Evolutionary conservation across 176 grass and related monocot genomes (phyloP), one percentile per base, ranked within the genome.

Genomic region (Raddia distichophylla): DNA sequence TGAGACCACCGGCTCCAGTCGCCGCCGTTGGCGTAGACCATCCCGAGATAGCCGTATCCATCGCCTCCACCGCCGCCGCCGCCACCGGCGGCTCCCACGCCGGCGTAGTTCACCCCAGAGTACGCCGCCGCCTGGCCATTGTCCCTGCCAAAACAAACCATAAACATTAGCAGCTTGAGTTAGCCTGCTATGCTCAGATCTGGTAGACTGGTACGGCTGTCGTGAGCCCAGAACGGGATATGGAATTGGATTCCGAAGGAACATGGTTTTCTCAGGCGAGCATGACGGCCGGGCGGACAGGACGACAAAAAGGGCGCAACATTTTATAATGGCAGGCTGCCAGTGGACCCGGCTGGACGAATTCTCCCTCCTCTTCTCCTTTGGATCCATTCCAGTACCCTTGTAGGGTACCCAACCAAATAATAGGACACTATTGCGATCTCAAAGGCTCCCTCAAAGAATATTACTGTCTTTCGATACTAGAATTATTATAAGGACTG

Each of bases 11-110:
- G 19, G 60, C 67, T 42, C 43, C 27, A 49, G 19, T 60, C 19
- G 52, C 76, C 84, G 69, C 62, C 57, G 35, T 75, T 89, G 43
- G 49, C 83, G 7, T 91, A 94, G 19, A 89, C 86, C 89, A 94
- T 91, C 7, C 92, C 92, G 4, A 87, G 81, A 27, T 14, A 76
- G 22, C 92, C 81, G 37, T 87, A 84, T 1, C 81, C 82, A 13
- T 73, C 17, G 22, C 71, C 81, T 13, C 64, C 62, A 11, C 72
- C 2, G 17, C 66, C 74, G 0, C 33, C 65, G 0, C 8, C 75
- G 0, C 45, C 19, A 0, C 69, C 33, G 0, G 67, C 71, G 17
- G 61, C 49, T 3, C 79, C 86, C 9, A 47, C 71, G 35, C 92
- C 92, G 43, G 73, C 92, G 47, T 91, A 84, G 89, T 69, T 87